These are phyloP conservation scores for Suaeda aralocaspica DNA, from an alignment of 148 eudicot genomes.

Conservation along the genomic window DNA sequence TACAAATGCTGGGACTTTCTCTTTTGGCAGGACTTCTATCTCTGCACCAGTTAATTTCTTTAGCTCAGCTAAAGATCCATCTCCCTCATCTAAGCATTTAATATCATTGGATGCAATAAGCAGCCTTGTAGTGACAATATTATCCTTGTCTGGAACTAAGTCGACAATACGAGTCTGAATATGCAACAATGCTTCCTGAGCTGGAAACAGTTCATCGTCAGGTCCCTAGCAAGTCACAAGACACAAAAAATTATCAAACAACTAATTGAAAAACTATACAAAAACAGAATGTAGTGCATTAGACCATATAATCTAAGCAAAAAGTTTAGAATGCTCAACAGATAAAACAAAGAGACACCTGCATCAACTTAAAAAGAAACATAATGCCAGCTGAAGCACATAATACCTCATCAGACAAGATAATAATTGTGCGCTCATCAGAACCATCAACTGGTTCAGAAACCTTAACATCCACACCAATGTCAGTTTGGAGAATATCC, in stretches of 20 bases:
- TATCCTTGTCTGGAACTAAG: slow-evolving; percentile 77
- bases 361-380: neutral
- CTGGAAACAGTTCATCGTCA: slow-evolving; percentile 94
- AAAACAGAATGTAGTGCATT: slow-evolving; percentile 1
- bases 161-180: slow-evolving; percentile 90
- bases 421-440: slow-evolving; percentile 59
- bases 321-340: slow-evolving; percentile 5
- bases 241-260: slow-evolving; percentile 10
- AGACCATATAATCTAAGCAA: neutral
- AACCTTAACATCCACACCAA: slow-evolving; percentile 84
- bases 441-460: slow-evolving; percentile 65
- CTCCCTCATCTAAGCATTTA: slow-evolving; percentile 58
- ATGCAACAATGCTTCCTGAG: slow-evolving; percentile 97
- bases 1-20: slow-evolving; percentile 61
- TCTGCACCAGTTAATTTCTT: slow-evolving; percentile 69
- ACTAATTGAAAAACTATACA: neutral
- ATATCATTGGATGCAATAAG: slow-evolving; percentile 63
- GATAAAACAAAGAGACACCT: slow-evolving; percentile 1
- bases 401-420: slow-evolving; percentile 84
- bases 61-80: slow-evolving; percentile 55
- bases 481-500: slow-evolving; percentile 81
- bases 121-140: slow-evolving; percentile 78
- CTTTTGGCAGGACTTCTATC: slow-evolving; percentile 69
- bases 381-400: neutral
- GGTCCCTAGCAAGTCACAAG: slow-evolving; percentile 55